Evolutionary conservation across 179 eudicot species (phyloP), one percentile per base, ranked within the genome.

Genomic region (Beta macrorhiza): DNA sequence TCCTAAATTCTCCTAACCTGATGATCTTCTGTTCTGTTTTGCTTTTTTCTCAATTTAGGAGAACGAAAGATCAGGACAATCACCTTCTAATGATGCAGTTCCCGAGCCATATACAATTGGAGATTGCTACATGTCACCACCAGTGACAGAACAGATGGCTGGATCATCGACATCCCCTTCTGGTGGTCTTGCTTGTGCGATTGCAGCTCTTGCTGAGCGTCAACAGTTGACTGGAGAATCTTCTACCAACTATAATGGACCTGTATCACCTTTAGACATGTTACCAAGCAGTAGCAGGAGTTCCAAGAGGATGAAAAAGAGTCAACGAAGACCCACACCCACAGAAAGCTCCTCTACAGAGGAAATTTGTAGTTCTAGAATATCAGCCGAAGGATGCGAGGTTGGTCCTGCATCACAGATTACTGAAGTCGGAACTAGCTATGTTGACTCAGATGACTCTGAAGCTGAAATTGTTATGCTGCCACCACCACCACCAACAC

Each of bases 131-230:
- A 81, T 76, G 53, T 84, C 90, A 78, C 86, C 90, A 76, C 86
- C 82, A 64, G 80, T 81, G 73, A 78, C 86, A 79, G 82, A 83
- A 22, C 87, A 87, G 10, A 59, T 67, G 17, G 83, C 86, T 16
- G 89, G 83, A 62, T 87, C 98, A 75, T 89, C 93, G 13, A 88
- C 95, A 62, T 92, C 97, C 12, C 99, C 98, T 53, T 92, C 98
- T 47, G 92, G 97, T 61, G 98, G 98, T 61, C 95, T 97, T 29
- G 99, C 99, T 9, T 93, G 97, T 84, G 97, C 99, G 45, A 90
- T 96, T 74, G 96, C 99, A 20, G 91, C 98, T 78, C 91, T 96
- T 61, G 98, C 97, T 15, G 98, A 96, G 83, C 94, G 91, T 15
- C 99, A 91, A 79, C 98, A 92, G 72, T 80, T 49, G 17, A 85